Percentiles rank a stretch among this genome's conserved stretches.
Conservation (phyloP, 75 land plant genomes). For the Azolla pinnata region DNA sequence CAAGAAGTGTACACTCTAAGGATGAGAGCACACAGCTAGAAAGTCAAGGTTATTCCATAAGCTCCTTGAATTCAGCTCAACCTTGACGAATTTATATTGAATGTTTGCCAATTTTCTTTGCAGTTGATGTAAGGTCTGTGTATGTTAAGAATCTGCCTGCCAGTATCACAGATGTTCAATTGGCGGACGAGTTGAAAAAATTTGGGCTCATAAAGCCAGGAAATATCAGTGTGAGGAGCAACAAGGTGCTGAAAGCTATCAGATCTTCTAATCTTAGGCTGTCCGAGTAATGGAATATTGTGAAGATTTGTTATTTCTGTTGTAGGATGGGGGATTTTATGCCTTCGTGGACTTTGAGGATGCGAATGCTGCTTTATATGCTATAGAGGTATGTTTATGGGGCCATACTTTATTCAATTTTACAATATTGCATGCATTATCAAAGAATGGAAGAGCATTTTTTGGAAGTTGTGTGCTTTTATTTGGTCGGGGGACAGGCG, state of each 20-base stretch:
- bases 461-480: too few relatives aligned
- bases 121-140: conserved; percentile 30
- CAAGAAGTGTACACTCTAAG: too few relatives aligned
- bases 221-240: conserved; percentile 44
- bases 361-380: conserved; percentile 29
- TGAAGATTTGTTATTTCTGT: neutral
- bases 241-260: conserved; percentile 20
- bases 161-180: conserved; percentile 15
- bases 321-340: conserved; percentile 41
- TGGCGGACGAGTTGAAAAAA: conserved; percentile 35
- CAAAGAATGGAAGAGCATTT: too few relatives aligned
- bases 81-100: too few relatives aligned
- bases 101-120: neutral
- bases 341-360: conserved; percentile 82
- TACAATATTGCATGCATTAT: too few relatives aligned
- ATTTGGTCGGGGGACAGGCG: too few relatives aligned
- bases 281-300: neutral
- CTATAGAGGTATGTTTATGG: conserved; percentile 48
- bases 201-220: conserved; percentile 41
- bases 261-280: neutral
- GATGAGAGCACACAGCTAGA: too few relatives aligned
- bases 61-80: too few relatives aligned
- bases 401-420: too few relatives aligned
- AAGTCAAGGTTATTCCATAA: too few relatives aligned
- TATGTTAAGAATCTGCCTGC: conserved; percentile 40